Conservation (phyloP, 345 rosid genomes). For the Syzygium aromaticum region DNA sequence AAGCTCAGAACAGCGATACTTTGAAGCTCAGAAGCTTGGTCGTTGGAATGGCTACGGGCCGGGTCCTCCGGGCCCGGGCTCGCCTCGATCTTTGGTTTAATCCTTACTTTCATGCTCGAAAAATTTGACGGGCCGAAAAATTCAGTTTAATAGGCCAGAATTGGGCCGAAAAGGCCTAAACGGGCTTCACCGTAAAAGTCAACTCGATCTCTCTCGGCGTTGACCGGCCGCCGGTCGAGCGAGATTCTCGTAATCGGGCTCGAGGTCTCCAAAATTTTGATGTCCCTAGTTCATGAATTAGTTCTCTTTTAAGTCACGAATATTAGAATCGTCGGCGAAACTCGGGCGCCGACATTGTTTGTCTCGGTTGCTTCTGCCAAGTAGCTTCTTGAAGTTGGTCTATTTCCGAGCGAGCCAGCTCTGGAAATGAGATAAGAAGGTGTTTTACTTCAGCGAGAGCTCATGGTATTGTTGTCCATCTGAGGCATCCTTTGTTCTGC, state of each 20-base stretch:
- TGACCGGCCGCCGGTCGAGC: fast-evolving
- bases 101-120: fast-evolving
- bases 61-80: not conserved
- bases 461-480: fast-evolving
- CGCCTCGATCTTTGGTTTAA: fast-evolving
- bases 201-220: not conserved
- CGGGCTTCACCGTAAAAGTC: not conserved
- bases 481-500: fast-evolving
- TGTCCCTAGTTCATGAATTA: not conserved
- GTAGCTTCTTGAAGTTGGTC: not conserved
- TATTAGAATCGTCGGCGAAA: too few species aligned
- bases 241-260: not conserved
- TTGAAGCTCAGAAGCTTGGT: not conserved
- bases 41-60: not conserved
- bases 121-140: not conserved
- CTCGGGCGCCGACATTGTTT: not conserved
- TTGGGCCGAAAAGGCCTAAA: not conserved
- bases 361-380: not conserved
- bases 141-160: not conserved
- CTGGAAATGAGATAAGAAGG: not conserved
- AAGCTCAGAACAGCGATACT: not conserved
- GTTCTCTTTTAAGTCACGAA: not conserved
- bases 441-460: not conserved
- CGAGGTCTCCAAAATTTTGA: not conserved
- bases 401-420: not conserved